Percentiles rank a stretch among this genome's conserved stretches.
Conservation (phyloP, 371 early-diverging fungal genomes). For the Rhizomucor pusillus region DNA sequence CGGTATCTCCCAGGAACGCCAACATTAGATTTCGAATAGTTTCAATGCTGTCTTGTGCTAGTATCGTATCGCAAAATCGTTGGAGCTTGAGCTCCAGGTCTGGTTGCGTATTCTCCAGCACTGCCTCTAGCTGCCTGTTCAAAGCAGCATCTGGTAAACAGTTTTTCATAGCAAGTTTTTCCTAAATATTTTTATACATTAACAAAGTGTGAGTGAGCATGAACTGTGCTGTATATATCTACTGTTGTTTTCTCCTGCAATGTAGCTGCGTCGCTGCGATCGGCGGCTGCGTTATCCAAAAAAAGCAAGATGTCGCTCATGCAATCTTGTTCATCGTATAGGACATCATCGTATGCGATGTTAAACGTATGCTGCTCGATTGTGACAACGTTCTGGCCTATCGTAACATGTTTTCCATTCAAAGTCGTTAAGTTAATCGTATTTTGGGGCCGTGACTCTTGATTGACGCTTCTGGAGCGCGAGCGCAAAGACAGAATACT, state of each 20-base stretch:
- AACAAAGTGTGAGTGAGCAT: neutral
- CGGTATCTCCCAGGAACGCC: neutral
- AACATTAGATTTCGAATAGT: neutral
- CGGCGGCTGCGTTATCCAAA: constrained; percentile 16
- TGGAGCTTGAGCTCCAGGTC: neutral
- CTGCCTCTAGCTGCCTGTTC: neutral
- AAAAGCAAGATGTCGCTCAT: constrained; percentile 21
- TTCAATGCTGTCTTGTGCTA: constrained; percentile 2
- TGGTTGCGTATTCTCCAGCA: neutral
- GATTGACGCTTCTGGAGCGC: constrained; percentile 3
- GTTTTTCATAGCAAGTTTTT: neutral
- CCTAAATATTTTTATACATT: too few species aligned
- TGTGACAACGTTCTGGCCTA: constrained; percentile 10
- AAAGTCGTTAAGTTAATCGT: constrained; percentile 7
- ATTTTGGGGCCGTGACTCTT: neutral
- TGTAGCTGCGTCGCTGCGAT: constrained; percentile 10
- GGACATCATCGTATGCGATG: constrained; percentile 9
- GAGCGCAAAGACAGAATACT: neutral
- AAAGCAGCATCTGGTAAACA: neutral
- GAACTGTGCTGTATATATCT: too few species aligned
- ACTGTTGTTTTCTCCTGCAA: constrained; percentile 11
- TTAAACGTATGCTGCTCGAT: constrained; percentile 3
- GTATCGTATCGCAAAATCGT: neutral
- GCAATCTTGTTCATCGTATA: constrained; percentile 17
- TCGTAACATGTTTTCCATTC: constrained; percentile 12